Percentiles rank a stretch among this genome's conserved stretches.
Evolutionary conservation across 163 green algal genomes (phyloP).

Genomic region (Chlamydomonas reinhardtii): DNA sequence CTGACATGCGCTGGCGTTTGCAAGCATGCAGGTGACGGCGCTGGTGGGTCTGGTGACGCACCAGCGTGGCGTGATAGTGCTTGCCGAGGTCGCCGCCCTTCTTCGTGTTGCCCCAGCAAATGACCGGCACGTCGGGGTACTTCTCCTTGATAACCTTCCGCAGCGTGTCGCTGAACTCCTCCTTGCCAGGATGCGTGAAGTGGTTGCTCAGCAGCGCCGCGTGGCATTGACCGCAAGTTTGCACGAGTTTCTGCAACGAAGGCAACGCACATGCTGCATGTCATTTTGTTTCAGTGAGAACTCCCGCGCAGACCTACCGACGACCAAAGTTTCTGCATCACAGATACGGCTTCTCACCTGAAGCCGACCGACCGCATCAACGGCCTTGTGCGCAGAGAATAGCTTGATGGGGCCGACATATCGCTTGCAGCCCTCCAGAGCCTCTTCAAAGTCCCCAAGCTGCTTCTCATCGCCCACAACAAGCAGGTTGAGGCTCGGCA

Average conservation of each 20-base stretch:
- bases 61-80: constrained; percentile 46
- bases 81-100: constrained; percentile 49
- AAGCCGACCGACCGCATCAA: constrained; percentile 32
- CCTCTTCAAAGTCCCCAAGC: constrained; percentile 33
- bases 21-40: no score
- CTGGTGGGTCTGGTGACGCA: neutral
- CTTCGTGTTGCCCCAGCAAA: constrained; percentile 49
- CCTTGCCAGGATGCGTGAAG: constrained; percentile 52
- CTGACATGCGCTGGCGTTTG: no score
- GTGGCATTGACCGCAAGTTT: constrained; percentile 45
- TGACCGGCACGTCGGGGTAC: constrained; percentile 32
- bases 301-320: no score
- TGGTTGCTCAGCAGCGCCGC: constrained; percentile 46
- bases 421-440: constrained; percentile 36
- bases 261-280: neutral
- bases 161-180: constrained; percentile 54
- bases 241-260: constrained; percentile 26
- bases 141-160: constrained; percentile 53
- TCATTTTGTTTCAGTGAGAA: neutral
- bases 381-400: constrained; percentile 41
- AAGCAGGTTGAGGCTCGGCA: constrained; percentile 16
- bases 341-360: no score
- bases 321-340: no score
- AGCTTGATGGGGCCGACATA: constrained; percentile 49
- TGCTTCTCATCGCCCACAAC: constrained; percentile 41